Base-by-base conservation (phyloP, 176 grass and related monocot genomes). In the Avena atlantica region DNA sequence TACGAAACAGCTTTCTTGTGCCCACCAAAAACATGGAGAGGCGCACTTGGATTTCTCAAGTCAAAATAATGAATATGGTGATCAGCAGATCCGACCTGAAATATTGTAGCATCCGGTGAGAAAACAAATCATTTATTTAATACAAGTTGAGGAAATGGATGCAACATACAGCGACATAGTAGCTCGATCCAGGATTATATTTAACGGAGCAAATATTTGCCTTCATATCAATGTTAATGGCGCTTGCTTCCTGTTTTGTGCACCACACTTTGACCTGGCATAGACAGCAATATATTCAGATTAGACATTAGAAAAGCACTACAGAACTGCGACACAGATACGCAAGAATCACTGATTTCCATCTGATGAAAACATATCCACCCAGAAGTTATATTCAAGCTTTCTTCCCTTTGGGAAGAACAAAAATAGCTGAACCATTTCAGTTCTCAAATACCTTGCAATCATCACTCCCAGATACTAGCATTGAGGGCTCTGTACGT, bases 11-110 rank as follows among this genome's bases (percentile, higher is more conserved):
- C 91, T 84, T 99, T 99, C 84, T 89, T 96, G 63, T 99, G 97
- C 40, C 97, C 97, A 77, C 86, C 92, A 58, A 94, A 99, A 83
- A 94, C 57, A 93, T 94, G 84, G 20, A 99, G 83, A 57, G 97
- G 94, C 21, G 79, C 50, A 78, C 94, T 94, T 57, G 94, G 87
- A 78, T 97, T 94, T 83, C 92, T 92, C 87, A 99, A 88, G 93
- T 99, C 97, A 91, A 93, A 99, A 91, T 99, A 99, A 85, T 99
- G 97, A 81, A 99, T 97, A 86, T 93, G 79, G 91, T 99, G 97
- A 89, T 99, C 97, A 68, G 94, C 97, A 69, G 97, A 97, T 20
- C 97, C 97, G 8, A 96, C 90, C 97, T 99, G 87, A 76, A 93
- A 91, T 64, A 88, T 70, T 49, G 74, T 69, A 85, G 36, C 58